Evolutionary conservation across 805 yeast genomes (phyloP).

Genomic region (Barnettozyma sucrosica): DNA sequence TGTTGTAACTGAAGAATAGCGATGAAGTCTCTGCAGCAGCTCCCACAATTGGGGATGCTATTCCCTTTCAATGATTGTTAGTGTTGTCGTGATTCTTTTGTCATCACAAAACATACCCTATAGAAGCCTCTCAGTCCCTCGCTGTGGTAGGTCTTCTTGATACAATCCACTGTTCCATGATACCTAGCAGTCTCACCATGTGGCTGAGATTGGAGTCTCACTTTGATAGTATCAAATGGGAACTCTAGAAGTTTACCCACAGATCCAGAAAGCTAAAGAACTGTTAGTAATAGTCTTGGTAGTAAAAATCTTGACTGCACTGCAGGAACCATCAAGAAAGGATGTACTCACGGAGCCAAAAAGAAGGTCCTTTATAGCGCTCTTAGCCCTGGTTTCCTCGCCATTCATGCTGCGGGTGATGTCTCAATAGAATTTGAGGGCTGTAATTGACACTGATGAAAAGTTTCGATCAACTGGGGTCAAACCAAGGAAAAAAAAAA

Average conservation of each 20-base stretch:
- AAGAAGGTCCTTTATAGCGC: constrained; percentile 7
- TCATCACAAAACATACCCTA: constrained; percentile 31
- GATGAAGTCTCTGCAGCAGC: constrained; percentile 88
- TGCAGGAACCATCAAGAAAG: too few relatives aligned
- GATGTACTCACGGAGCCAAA: constrained; percentile 6
- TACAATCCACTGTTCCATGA: constrained; percentile 59
- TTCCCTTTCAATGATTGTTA: constrained; percentile 35
- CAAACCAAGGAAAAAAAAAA: too few relatives aligned
- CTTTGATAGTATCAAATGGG: constrained; percentile 92
- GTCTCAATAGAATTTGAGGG: background rate
- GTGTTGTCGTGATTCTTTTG: background rate
- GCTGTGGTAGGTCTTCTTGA: constrained; percentile 48
- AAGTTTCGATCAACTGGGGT: background rate
- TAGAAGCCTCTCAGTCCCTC: constrained; percentile 83
- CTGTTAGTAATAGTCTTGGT: constrained; percentile 20
- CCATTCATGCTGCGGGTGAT: background rate
- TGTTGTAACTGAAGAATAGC: constrained; percentile 61
- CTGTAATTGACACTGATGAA: background rate
- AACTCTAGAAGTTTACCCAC: constrained; percentile 80
- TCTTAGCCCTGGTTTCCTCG: background rate
- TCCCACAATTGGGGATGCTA: constrained; percentile 78
- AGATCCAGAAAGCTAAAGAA: constrained; percentile 53
- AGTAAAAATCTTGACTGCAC: background rate
- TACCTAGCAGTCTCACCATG: constrained; percentile 40
- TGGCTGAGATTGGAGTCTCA: constrained; percentile 76